Base-by-base conservation (phyloP, 2,329 filamentous ascomycete genomes). In the Ophiocordyceps sinensis region DNA sequence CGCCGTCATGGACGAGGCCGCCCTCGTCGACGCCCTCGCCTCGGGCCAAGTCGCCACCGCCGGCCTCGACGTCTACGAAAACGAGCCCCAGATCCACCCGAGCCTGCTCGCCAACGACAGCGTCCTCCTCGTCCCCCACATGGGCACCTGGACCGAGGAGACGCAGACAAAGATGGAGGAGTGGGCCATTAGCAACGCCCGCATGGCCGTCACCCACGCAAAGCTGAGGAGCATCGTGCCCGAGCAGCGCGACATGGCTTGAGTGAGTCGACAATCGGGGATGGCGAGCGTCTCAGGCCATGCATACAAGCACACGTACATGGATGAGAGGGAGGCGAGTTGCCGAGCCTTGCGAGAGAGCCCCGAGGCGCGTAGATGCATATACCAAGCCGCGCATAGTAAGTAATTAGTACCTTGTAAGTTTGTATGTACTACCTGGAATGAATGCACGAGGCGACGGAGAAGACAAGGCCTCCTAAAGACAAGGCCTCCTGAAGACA, bases 61-160 rank as follows among this genome's bases (percentile, higher is more conserved):
- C 13, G 85, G 85, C 1, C 68, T 93, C 5, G 85, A 93, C 56
- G 85, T 93, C 39, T 93, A 79, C 53, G 85, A 93, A 56, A 68
- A 87, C 31, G 85, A 93, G 59, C 86, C 86, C 0, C 68, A 74
- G 43, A 65, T 93, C 26, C 83, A 91, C 53, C 78, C 77, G 0
- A 82, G 80, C 1, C 65, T 93, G 35, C 50, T 88, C 13, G 63
- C 65, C 14, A 88, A 89, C 54, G 75, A 75, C 2, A 73, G 76
- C 49, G 83, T 85, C 19, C 67, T 89, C 51, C 67, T 94, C 26
- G 63, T 93, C 30, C 86, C 86, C 40, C 86, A 93, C 59, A 84
- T 93, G 82, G 85, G 85, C 0, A 93, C 86, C 0, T 86, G 75
- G 70, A 89, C 83, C 0, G 64, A 77, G 26, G 85, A 76, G 62